These are phyloP conservation scores for Arthrobotrys iridis DNA, from an alignment of 2,329 filamentous ascomycete species.

Conservation along the genomic window DNA sequence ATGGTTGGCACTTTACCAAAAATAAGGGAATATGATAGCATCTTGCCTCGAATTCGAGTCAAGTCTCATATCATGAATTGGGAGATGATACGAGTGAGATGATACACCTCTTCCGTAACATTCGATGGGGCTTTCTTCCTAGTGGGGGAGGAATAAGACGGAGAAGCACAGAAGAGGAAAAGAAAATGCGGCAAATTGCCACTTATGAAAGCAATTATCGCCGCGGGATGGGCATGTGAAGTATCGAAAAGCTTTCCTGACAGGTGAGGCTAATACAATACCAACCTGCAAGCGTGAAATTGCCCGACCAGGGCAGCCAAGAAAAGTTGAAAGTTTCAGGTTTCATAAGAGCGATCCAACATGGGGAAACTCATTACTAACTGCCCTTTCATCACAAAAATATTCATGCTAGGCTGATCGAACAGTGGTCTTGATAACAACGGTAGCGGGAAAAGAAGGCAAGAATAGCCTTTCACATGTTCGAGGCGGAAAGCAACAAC, in stretches of 20 bases:
- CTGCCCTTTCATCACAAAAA: conserved; percentile 28
- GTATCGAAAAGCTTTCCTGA: conserved; percentile 16
- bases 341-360: conserved; percentile 27
- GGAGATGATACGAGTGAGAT: neutral
- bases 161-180: neutral
- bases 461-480: conserved; percentile 51
- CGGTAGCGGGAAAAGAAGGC: conserved; percentile 25
- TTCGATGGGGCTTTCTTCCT: neutral
- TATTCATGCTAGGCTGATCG: conserved; percentile 21
- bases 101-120: neutral
- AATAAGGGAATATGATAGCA: neutral
- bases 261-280: conserved; percentile 19
- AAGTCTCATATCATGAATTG: conserved; percentile 2
- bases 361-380: conserved; percentile 11
- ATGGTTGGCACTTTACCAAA: conserved; percentile 5
- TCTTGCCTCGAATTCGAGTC: conserved; percentile 31
- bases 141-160: neutral
- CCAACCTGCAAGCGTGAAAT: conserved; percentile 32
- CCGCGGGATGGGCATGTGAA: neutral
- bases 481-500: conserved; percentile 26
- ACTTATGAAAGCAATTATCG: neutral
- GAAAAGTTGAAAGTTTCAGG: conserved; percentile 27
- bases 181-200: neutral
- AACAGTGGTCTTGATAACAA: neutral
- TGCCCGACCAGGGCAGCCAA: conserved; percentile 33